Evolutionary conservation across 495 filamentous ascomycete genomes (phyloP).

Genomic region (Beverwykella pulmonaria): DNA sequence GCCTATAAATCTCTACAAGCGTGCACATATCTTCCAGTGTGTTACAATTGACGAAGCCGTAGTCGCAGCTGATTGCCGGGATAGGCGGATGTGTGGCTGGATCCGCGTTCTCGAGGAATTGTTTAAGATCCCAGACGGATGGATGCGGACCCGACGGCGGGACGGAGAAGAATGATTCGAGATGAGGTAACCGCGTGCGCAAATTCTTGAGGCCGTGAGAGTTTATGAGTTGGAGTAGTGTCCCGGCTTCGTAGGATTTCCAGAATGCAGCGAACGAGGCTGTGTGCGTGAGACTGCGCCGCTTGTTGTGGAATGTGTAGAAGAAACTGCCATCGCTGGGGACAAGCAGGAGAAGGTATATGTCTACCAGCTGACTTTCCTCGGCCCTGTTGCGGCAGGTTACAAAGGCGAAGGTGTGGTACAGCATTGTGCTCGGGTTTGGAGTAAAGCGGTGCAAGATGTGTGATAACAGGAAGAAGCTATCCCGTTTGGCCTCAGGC

Average conservation of each 20-base stretch:
- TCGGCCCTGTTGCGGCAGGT: slow-evolving; percentile 5
- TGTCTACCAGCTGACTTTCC: slow-evolving; percentile 12
- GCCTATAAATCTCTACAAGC: slow-evolving; percentile 17
- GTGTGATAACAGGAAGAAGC: slow-evolving; percentile 9
- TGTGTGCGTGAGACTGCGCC: neutral
- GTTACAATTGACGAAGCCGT: slow-evolving; percentile 14
- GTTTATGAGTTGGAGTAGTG: slow-evolving; percentile 20
- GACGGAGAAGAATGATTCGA: slow-evolving; percentile 14
- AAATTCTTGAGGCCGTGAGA: slow-evolving; percentile 16
- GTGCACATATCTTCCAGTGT: slow-evolving; percentile 16
- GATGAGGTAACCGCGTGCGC: slow-evolving; percentile 1
- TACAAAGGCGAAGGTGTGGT: slow-evolving; percentile 14
- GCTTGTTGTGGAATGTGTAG: neutral
- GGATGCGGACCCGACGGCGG: slow-evolving; percentile 8
- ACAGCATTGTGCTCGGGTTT: slow-evolving; percentile 7
- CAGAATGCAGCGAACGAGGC: slow-evolving; percentile 18
- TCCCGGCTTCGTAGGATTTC: slow-evolving; percentile 12
- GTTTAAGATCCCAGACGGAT: slow-evolving; percentile 21
- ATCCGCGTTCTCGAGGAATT: slow-evolving; percentile 11
- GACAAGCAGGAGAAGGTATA: slow-evolving; percentile 15
- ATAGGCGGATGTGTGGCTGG: slow-evolving; percentile 7
- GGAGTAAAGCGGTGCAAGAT: slow-evolving; percentile 1
- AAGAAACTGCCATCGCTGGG: neutral
- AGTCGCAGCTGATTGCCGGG: neutral
- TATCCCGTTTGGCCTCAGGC: slow-evolving; percentile 14